phyloP scores from a whole-genome alignment of 106 monocot species.

The Acorus calamus region DNA sequence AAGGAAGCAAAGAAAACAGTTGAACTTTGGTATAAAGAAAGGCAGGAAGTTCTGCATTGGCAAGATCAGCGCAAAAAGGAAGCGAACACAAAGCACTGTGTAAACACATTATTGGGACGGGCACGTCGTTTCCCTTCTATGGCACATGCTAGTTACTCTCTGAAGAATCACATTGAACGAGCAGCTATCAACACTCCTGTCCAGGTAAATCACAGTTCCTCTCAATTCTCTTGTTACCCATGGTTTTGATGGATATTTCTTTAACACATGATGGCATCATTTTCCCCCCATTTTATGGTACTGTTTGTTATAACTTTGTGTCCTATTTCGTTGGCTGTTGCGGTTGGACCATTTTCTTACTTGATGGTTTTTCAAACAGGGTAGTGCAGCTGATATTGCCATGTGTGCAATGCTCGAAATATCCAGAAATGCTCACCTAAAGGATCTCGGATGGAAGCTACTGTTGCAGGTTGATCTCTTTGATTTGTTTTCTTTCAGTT shows the following conservation, averaged over 20 bases:
- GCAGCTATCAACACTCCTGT: constrained; percentile 99
- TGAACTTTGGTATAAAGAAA: constrained; percentile 76
- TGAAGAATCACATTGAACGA: constrained; percentile 81
- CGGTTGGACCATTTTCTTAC: constrained; percentile 1
- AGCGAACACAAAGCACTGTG: constrained; percentile 26
- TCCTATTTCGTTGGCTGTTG: neutral
- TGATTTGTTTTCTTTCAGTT: neutral
- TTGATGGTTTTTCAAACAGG: constrained; percentile 31
- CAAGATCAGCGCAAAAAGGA: constrained; percentile 62
- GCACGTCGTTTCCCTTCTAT: constrained; percentile 65
- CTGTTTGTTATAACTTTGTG: neutral
- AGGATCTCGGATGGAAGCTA: constrained; percentile 85
- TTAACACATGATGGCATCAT: too few relatives aligned
- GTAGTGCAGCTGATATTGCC: constrained; percentile 96
- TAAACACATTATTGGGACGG: constrained; percentile 73
- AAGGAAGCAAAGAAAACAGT: constrained; percentile 83
- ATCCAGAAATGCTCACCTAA: constrained; percentile 53
- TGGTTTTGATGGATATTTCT: neutral
- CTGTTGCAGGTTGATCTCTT: constrained; percentile 61
- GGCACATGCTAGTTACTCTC: constrained; percentile 28
- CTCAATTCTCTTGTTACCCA: neutral
- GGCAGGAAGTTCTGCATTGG: constrained; percentile 72
- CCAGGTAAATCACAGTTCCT: constrained; percentile 39
- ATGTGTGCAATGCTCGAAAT: constrained; percentile 99
- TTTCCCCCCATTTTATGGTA: neutral